Evolutionary conservation across 176 grass and related monocot genomes (phyloP).

Genomic region (Aegilops tauschii): DNA sequence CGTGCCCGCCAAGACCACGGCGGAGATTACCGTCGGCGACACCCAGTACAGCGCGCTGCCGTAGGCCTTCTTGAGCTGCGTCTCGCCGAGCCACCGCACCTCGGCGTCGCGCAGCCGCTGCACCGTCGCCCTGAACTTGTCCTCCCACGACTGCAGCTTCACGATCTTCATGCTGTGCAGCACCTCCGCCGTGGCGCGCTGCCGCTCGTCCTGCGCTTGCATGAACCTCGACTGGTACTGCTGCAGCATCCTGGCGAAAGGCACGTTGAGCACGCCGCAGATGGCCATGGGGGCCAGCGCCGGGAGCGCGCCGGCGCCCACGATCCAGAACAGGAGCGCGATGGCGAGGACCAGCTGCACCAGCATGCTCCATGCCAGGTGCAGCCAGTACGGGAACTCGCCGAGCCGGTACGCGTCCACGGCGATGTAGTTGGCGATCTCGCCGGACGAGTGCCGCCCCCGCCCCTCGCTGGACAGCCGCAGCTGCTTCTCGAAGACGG

Average conservation of each 20-base stretch:
- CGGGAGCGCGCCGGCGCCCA: conserved; percentile 46
- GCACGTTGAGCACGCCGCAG: conserved; percentile 66
- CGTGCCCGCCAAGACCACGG: conserved; percentile 55
- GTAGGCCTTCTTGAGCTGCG: conserved; percentile 71
- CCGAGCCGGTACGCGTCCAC: conserved; percentile 77
- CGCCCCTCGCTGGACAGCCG: conserved; percentile 52
- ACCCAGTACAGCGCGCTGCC: conserved; percentile 76
- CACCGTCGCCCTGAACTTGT: conserved; percentile 41
- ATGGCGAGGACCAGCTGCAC: conserved; percentile 65
- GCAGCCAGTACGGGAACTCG: conserved; percentile 88
- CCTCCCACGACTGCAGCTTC: conserved; percentile 87
- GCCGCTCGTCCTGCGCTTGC: conserved; percentile 76
- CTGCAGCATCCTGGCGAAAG: conserved; percentile 62
- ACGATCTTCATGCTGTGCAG: conserved; percentile 73
- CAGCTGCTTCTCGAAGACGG: conserved; percentile 77
- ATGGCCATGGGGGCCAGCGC: conserved; percentile 46
- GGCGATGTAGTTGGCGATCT: conserved; percentile 79
- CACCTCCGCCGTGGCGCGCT: conserved; percentile 78
- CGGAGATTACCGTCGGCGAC: conserved; percentile 72
- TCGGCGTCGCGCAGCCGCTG: conserved; percentile 57
- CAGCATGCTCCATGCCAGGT: conserved; percentile 75
- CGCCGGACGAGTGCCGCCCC: conserved; percentile 58
- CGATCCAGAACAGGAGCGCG: conserved; percentile 61
- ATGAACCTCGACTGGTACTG: conserved; percentile 76
- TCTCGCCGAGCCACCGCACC: conserved; percentile 65